Base-by-base conservation (phyloP, 2,329 filamentous ascomycete genomes). In the Cladosporium sp. region DNA sequence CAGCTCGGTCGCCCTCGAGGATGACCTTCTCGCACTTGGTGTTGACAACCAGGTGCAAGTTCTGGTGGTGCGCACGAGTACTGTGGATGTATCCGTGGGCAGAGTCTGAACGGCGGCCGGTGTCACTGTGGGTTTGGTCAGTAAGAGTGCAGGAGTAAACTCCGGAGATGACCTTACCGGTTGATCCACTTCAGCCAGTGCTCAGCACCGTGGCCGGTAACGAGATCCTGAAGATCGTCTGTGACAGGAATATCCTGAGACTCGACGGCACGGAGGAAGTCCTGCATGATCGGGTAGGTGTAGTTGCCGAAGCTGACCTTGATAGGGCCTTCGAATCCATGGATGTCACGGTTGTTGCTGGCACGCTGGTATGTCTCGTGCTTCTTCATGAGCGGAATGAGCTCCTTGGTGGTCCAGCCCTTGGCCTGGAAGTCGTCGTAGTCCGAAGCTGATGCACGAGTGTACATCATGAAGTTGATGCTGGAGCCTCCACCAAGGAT, bases 231-330 rank as follows among this genome's bases (percentile, higher is more conserved):
- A 14, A 61, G 57, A 57, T 65, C 63, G 25, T 60, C 63, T 90
- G 91, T 91, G 14, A 86, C 82, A 0, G 88, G 91, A 66, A 93
- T 92, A 23, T 87, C 90, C 74, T 92, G 90, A 0, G 88, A 89
- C 72, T 92, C 89, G 3, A 86, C 82, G 18, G 89, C 89, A 23
- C 60, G 60, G 18, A 63, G 60, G 57, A 61, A 60, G 26, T 60
- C 63, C 26, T 56, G 49, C 49, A 58, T 56, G 63, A 58, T 58
- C 5, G 56, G 54, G 66, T 85, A 79, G 0, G 72, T 74, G 56
- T 65, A 68, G 21, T 63, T 65, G 48, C 69, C 69, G 14, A 60
- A 58, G n/a, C 51, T 60, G 54, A 70, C 63, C 21, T 68, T 54
- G 14, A 71, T 56, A n/a, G 69, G 69, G 4, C 70, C 70, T 48